Base-by-base conservation (phyloP, 208 protist genomes). In the Naegleria fowleri region DNA sequence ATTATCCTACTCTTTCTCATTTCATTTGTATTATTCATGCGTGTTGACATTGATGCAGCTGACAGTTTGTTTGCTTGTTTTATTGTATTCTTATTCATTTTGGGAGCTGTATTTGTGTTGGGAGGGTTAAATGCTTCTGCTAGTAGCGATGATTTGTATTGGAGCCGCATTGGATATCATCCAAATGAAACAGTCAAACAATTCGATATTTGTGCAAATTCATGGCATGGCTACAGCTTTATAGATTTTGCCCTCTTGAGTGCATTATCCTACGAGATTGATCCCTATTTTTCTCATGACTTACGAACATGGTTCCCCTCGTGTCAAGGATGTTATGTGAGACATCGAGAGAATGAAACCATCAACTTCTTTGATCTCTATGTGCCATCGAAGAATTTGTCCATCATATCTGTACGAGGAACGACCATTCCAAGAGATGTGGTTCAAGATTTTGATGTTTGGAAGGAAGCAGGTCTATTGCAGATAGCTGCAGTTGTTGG, bases 371-470 rank as follows among this genome's bases (percentile, higher is more conserved):
- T 39, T 36, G 84, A 88, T 58, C 33, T 88, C 6, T 58, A 88
- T 38, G 22, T 58, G 16, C 41, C 84, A n/a, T 36, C 39, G 3
- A 88, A 88, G n/a, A 88, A 88, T 55, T 88, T 88, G 22, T 58
- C 41, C 6, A 88, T 88, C 43, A 58, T 88, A 38, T 19, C 41
- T 16, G 84, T 88, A 7, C 39, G 84, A n/a, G 84, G 84, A 33
- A 88, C 84, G 0, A 33, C 6, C 0, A 58, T 38, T 58, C 22
- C 41, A 58, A 0, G 16, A 38, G 84, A 88, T 88, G 29, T 88
- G 0, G 41, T 88, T 38, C 84, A 88, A 58, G 84, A 88, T 88
- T 88, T 88, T 39, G 84, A 88, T 88, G 41, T 88, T 39, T 88
- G 84, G 84, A 88, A 88, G 16, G 84, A 88, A 58, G n/a, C 41